phyloP scores from a whole-genome alignment of 1,284 basidiomycete genomes.

The Singerocomus inundabilis region DNA sequence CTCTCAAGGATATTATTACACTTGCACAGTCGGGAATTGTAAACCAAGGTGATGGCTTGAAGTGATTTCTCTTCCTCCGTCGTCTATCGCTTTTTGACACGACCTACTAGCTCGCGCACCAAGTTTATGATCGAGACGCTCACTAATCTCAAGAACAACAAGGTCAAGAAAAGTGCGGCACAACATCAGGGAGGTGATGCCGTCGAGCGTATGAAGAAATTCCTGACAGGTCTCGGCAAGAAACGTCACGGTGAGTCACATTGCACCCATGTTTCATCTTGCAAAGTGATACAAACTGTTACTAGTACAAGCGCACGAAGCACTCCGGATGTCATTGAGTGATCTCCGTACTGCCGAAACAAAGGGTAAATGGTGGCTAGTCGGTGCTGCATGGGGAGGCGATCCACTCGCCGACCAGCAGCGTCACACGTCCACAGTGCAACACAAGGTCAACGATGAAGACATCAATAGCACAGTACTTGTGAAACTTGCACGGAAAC shows the following conservation, averaged over 20 bases:
- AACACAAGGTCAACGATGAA: conserved; percentile 20
- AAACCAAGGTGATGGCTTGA: conserved; percentile 54
- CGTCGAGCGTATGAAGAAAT: conserved; percentile 83
- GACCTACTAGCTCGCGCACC: conserved; percentile 66
- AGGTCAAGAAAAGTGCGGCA: conserved; percentile 60
- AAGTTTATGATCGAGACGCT: conserved; percentile 94
- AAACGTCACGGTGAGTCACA: conserved; percentile 62
- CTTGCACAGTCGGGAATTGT: conserved; percentile 77
- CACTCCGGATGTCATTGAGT: conserved; percentile 78
- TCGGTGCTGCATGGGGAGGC: conserved; percentile 95
- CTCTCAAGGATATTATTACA: conserved; percentile 81
- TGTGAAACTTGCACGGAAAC: conserved; percentile 79
- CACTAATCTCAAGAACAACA: conserved; percentile 89
- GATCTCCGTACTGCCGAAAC: conserved; percentile 85
- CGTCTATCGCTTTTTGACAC: background rate
- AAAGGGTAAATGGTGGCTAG: conserved; percentile 98
- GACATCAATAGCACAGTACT: conserved; percentile 51
- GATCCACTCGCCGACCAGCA: conserved; percentile 80
- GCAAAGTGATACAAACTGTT: background rate
- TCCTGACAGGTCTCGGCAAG: conserved; percentile 71
- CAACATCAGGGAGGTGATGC: conserved; percentile 70
- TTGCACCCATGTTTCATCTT: background rate
- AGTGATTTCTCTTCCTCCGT: conserved; percentile 37
- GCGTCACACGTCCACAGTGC: conserved; percentile 32
- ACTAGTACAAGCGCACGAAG: conserved; percentile 77